phyloP scores from a whole-genome alignment of 352 stramenopile species.

The Phytophthora gonapodyides region DNA sequence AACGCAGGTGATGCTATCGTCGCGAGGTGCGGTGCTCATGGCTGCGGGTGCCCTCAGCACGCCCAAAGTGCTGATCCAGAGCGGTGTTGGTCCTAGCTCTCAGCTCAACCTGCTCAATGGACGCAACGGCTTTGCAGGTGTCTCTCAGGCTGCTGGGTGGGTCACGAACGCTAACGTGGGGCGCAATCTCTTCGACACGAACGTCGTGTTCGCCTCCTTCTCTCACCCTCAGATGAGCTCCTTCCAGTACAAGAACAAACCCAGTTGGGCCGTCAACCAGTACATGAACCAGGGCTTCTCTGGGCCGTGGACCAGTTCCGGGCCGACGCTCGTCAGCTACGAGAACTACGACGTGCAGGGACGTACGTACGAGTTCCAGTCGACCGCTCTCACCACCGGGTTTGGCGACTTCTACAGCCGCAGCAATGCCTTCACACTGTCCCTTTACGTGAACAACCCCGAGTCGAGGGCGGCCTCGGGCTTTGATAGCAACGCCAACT shows the following conservation, averaged over 20 bases:
- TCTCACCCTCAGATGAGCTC: slow-evolving; percentile 53
- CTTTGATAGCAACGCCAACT: slow-evolving; percentile 48
- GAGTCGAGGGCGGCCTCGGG: slow-evolving; percentile 40
- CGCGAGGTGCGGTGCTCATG: slow-evolving; percentile 67
- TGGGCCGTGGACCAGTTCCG: slow-evolving; percentile 42
- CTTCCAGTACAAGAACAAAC: slow-evolving; percentile 43
- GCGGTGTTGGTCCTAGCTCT: slow-evolving; percentile 61
- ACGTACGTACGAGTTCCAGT: slow-evolving; percentile 61
- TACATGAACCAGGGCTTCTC: slow-evolving; percentile 49
- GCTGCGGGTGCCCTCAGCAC: slow-evolving; percentile 63
- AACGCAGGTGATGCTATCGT: slow-evolving; percentile 35
- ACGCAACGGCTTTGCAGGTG: slow-evolving; percentile 48
- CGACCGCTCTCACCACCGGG: slow-evolving; percentile 45
- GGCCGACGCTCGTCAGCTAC: slow-evolving; percentile 58
- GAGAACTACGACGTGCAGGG: slow-evolving; percentile 57
- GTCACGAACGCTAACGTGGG: slow-evolving; percentile 59
- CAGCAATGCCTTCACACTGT: slow-evolving; percentile 42
- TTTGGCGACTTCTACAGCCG: slow-evolving; percentile 41
- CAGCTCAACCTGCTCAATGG: slow-evolving; percentile 52
- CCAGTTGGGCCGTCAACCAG: slow-evolving; percentile 45
- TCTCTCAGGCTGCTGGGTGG: slow-evolving; percentile 40
- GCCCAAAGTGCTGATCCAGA: slow-evolving; percentile 81
- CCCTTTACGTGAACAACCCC: slow-evolving; percentile 73
- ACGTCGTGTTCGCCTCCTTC: slow-evolving; percentile 51
- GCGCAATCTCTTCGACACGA: slow-evolving; percentile 60